Conservation (phyloP, 2,329 filamentous ascomycete genomes). For the Scolecobasidium constrictum region DNA sequence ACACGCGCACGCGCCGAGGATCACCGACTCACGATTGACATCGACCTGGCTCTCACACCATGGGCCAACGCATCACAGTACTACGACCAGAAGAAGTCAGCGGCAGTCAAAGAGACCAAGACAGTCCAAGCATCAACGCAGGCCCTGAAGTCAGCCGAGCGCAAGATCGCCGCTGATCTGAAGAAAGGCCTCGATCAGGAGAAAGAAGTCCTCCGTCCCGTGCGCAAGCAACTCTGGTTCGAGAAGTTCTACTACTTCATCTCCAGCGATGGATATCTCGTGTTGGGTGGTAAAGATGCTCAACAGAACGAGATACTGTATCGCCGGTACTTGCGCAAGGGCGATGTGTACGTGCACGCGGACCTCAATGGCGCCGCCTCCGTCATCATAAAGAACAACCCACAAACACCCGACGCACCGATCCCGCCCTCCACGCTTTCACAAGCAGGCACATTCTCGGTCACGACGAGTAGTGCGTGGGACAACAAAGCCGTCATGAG, state of each 20-base stretch:
- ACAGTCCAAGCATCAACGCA: constrained; percentile 71
- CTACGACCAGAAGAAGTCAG: constrained; percentile 77
- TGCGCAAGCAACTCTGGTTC: constrained; percentile 84
- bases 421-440: constrained; percentile 86
- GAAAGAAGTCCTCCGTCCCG: constrained; percentile 73
- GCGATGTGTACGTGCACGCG: constrained; percentile 85
- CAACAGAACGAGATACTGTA: constrained; percentile 93
- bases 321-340: constrained; percentile 70
- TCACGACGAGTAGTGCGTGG: constrained; percentile 85
- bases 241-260: constrained; percentile 96
- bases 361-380: constrained; percentile 74
- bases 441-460: constrained; percentile 75
- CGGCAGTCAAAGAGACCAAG: constrained; percentile 77
- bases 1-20: constrained; percentile 17
- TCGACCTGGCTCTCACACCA: constrained; percentile 70
- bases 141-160: constrained; percentile 80
- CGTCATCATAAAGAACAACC: constrained; percentile 85
- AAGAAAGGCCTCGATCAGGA: constrained; percentile 86
- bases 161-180: constrained; percentile 75
- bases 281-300: constrained; percentile 78
- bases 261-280: constrained; percentile 88
- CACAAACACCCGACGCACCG: constrained; percentile 64
- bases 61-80: constrained; percentile 89
- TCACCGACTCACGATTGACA: constrained; percentile 58
- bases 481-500: constrained; percentile 93